Evolutionary conservation across 2,329 filamentous ascomycete genomes (phyloP), one percentile per base, ranked within the genome.

Genomic region (Erysiphe pulchra): DNA sequence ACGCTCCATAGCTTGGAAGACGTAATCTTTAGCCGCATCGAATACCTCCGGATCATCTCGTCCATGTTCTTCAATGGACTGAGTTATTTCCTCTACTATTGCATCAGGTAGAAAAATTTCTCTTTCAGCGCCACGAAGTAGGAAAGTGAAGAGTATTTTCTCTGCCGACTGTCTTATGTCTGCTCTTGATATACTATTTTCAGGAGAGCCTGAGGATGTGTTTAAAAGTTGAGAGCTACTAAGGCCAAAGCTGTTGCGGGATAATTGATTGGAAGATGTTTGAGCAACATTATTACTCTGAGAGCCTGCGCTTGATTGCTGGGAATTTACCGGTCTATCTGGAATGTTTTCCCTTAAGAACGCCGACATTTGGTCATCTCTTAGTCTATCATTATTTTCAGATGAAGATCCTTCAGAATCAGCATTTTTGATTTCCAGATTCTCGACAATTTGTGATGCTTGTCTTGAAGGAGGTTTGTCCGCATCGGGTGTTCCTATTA

Each of bases 1-100:
- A 47, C 92, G 75, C 64, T 98, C 92, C 90, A 98, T 98, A 32
- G 92, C 92, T 63, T 98, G 92, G 62, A 95, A 98, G 50, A 95
- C 90, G 60, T 95, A 98, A 64, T 98, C 90, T 66, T 98, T 98
- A 46, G 90, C 90, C 17, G 83, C 77, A 59, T 95, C 90, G 56
- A 98, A 98, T 12, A 98, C 80, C 61, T 98, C 90, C 0, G 90
- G 90, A 58, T 98, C 90, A 56, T 95, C 90, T 54, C 90, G 77
- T 41, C 84, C 83, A 51, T 84, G 77, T 53, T 87, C 80, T 62
- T 98, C 90, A 50, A 98, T 92, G 13, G 83, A 74, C 17, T 77
- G 71, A 36, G 85, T 92, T 48, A 95, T 86, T 20, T 86, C 77
- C 46, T 80, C 71, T 0, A 87, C 79, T 57, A 95, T 93, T 32